Evolutionary conservation across 495 filamentous ascomycete genomes (phyloP).

Genomic region (Haplographium delicatum): DNA sequence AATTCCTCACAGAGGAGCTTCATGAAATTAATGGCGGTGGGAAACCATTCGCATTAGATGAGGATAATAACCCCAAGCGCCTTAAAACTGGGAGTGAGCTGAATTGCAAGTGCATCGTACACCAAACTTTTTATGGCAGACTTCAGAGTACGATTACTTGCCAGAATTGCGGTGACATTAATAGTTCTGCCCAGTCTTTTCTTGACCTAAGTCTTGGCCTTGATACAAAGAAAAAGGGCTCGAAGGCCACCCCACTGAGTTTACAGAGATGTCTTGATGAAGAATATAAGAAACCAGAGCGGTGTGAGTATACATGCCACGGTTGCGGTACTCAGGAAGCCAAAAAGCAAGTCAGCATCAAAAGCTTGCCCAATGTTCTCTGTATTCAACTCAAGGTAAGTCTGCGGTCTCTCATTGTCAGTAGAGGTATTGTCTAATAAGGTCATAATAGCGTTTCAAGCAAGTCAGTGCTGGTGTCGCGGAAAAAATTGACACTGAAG

Average conservation of each 20-base stretch:
- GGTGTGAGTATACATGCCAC: slow-evolving; percentile 75
- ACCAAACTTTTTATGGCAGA: slow-evolving; percentile 83
- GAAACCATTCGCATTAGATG: slow-evolving; percentile 33
- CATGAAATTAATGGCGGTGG: slow-evolving; percentile 63
- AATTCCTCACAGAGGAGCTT: slow-evolving; percentile 83
- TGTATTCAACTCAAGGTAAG: slow-evolving; percentile 85
- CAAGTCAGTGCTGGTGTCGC: slow-evolving; percentile 52
- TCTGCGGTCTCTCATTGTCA: not conserved
- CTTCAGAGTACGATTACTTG: slow-evolving; percentile 83
- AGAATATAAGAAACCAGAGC: slow-evolving; percentile 72
- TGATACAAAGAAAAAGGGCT: slow-evolving; percentile 41
- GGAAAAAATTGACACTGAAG: slow-evolving; percentile 73
- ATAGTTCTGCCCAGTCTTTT: slow-evolving; percentile 75
- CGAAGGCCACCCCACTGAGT: slow-evolving; percentile 43
- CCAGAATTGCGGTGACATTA: slow-evolving; percentile 71
- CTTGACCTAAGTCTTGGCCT: slow-evolving; percentile 82
- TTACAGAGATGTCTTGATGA: slow-evolving; percentile 72
- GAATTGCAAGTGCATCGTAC: slow-evolving; percentile 78
- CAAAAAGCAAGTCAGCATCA: slow-evolving; percentile 74
- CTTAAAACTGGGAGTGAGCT: slow-evolving; percentile 27
- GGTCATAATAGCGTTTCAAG: slow-evolving; percentile 62
- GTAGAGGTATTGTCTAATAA: not conserved
- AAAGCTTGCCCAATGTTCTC: slow-evolving; percentile 76
- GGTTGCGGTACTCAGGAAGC: slow-evolving; percentile 70
- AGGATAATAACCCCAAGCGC: slow-evolving; percentile 26